Base-by-base conservation (phyloP, 495 filamentous ascomycete species). In the Apodospora peruviana region DNA sequence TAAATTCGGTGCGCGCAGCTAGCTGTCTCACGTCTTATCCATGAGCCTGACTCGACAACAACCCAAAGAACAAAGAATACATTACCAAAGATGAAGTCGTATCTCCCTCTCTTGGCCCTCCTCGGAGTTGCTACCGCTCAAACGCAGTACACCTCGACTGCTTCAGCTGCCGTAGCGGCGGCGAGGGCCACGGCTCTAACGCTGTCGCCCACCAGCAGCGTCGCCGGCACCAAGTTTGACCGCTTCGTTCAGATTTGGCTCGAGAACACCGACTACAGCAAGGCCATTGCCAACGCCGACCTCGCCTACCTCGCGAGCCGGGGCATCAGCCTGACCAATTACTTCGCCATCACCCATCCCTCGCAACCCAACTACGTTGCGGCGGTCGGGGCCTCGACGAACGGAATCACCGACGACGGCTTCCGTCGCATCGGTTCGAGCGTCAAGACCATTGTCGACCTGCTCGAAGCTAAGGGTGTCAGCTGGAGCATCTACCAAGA, bases 401-500 rank as follows among this genome's bases (percentile, higher is more conserved):
- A 85, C 51, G 84, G 84, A 41, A 78, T 89, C 67, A 73, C 85
- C 51, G 52, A 78, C 57, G 84, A 88, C 48, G 67, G 77, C 55
- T 82, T 82, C 62, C 67, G 65, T 20, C 68, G 68, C 25, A 58
- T 86, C 29, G 74, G 74, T n/a, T 52, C 67, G 43, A 86, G 84
- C 60, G 68, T 84, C 23, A 83, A 81, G n/a, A 85, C 81, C 17
- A 64, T 90, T 38, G 79, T 79, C 4, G 85, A 90, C 65, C 66
- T 87, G 0, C 75, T 89, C n/a, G 84, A 88, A 41, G 78, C 75
- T 50, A 81, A 77, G 52, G 73, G 76, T 10, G 80, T 90, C 52
- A 64, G 77, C 11, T 90, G 85, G 85, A 78, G 73, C 42, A 68
- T 81, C 51, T 88, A 89, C 62, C 77, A 86, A 54, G 83, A 90